These are phyloP conservation scores for Kodamaea alishanica DNA, from an alignment of 1,139 yeast species.

Conservation along the genomic window DNA sequence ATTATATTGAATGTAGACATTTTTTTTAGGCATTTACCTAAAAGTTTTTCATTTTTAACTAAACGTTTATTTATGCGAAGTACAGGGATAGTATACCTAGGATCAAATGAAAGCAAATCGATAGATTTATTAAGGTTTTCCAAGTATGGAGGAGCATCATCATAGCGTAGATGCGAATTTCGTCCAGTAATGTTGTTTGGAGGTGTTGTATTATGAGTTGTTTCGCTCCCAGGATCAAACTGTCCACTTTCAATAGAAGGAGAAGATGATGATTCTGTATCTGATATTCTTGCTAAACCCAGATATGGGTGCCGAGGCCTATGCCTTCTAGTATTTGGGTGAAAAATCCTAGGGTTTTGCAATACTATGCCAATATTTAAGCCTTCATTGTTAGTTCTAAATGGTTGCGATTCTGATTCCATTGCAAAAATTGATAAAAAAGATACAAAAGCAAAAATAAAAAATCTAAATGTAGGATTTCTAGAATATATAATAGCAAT, in stretches of 20 bases:
- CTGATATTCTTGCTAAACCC: neutral
- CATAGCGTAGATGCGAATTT: constrained; percentile 7
- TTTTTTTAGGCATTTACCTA: constrained; percentile 25
- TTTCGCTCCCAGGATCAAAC: neutral
- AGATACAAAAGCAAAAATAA: too few relatives aligned
- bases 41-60: constrained; percentile 25
- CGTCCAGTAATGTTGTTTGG: constrained; percentile 1
- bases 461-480: too few relatives aligned
- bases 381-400: constrained; percentile 2
- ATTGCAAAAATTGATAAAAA: neutral
- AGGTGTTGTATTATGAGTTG: neutral
- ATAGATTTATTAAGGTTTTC: constrained; percentile 33
- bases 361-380: constrained; percentile 3
- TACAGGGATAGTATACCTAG: constrained; percentile 35
- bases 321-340: constrained; percentile 1
- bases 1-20: constrained; percentile 28
- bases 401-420: neutral
- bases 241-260: neutral
- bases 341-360: constrained; percentile 1
- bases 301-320: constrained; percentile 2
- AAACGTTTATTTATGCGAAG: constrained; percentile 34
- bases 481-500: too few relatives aligned
- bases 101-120: constrained; percentile 42
- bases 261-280: too few relatives aligned
- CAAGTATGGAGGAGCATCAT: constrained; percentile 38